Percentiles rank a stretch among this genome's conserved stretches.
Evolutionary conservation across 2,329 filamentous ascomycete species (phyloP).

Genomic region (Leptographium galeiforme): DNA sequence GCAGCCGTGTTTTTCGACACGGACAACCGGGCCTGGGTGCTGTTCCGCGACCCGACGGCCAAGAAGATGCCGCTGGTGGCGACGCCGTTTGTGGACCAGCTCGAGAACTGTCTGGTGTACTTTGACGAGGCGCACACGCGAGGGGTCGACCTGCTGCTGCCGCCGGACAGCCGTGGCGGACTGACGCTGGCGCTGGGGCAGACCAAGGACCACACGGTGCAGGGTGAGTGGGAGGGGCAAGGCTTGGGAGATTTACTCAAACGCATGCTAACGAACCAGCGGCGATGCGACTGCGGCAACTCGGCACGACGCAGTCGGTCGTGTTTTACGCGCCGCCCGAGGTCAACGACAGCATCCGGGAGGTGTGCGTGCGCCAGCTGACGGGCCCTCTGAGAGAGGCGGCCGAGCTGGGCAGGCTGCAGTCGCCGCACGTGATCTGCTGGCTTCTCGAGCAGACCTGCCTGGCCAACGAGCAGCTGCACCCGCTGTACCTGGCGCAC

Average conservation of each 20-base stretch:
- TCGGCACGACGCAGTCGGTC: slow-evolving; percentile 41
- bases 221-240: slow-evolving; percentile 27
- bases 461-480: slow-evolving; percentile 41
- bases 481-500: slow-evolving; percentile 44
- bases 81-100: slow-evolving; percentile 3
- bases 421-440: slow-evolving; percentile 28
- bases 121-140: slow-evolving; percentile 48
- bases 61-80: neutral
- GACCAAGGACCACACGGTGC: slow-evolving; percentile 48
- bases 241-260: no score
- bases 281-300: slow-evolving; percentile 50
- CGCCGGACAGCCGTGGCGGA: slow-evolving; percentile 30
- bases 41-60: neutral
- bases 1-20: slow-evolving; percentile 39
- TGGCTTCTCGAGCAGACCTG: slow-evolving; percentile 57
- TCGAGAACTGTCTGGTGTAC: slow-evolving; percentile 38
- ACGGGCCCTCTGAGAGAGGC: neutral
- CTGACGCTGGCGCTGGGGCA: slow-evolving; percentile 42
- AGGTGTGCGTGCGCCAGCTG: slow-evolving; percentile 22
- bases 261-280: slow-evolving; percentile 23
- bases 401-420: slow-evolving; percentile 10
- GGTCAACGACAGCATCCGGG: slow-evolving; percentile 46
- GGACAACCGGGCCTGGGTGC: slow-evolving; percentile 3
- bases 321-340: slow-evolving; percentile 44
- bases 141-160: slow-evolving; percentile 46